A percentile compares a stretch with the other conserved stretches of the same genome.
Evolutionary conservation across 1,139 yeast genomes (phyloP).

Genomic region (Pneumocystis jirovecii): DNA sequence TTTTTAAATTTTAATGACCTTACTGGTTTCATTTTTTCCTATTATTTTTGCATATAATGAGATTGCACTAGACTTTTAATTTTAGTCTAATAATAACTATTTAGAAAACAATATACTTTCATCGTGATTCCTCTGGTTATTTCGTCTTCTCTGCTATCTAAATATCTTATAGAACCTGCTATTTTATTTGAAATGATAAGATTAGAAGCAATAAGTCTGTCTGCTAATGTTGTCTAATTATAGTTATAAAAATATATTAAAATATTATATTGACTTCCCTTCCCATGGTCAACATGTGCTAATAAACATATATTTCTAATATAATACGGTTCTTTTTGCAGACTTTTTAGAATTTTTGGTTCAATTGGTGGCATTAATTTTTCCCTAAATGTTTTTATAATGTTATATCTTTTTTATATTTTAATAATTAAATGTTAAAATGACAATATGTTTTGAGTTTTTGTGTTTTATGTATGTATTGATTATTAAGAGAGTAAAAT

Average conservation of each 20-base stretch:
- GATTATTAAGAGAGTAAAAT: background rate
- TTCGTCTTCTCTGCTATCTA: conserved; percentile 92
- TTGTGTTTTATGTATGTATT: no score
- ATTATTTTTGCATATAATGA: background rate
- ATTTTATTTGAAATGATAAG: conserved; percentile 88
- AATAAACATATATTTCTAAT: conserved; percentile 85
- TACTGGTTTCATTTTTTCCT: background rate
- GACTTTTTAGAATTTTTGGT: conserved; percentile 44
- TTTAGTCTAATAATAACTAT: conserved; percentile 34
- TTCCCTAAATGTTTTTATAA: background rate
- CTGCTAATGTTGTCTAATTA: conserved; percentile 71
- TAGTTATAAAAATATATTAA: background rate
- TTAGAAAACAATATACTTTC: conserved; percentile 74
- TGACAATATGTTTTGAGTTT: no score
- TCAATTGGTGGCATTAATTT: conserved; percentile 27
- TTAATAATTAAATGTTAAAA: background rate
- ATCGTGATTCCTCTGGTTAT: conserved; percentile 79
- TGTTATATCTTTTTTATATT: background rate
- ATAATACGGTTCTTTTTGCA: conserved; percentile 54
- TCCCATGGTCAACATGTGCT: conserved; percentile 98
- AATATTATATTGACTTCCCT: conserved; percentile 1
- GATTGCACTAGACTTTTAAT: conserved; percentile 9
- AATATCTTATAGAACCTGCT: conserved; percentile 88
- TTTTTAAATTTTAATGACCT: conserved; percentile 20
- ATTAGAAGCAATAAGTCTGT: conserved; percentile 81